Conservation (phyloP, 2,329 filamentous ascomycete genomes). For the Fusarium mundagurra region DNA sequence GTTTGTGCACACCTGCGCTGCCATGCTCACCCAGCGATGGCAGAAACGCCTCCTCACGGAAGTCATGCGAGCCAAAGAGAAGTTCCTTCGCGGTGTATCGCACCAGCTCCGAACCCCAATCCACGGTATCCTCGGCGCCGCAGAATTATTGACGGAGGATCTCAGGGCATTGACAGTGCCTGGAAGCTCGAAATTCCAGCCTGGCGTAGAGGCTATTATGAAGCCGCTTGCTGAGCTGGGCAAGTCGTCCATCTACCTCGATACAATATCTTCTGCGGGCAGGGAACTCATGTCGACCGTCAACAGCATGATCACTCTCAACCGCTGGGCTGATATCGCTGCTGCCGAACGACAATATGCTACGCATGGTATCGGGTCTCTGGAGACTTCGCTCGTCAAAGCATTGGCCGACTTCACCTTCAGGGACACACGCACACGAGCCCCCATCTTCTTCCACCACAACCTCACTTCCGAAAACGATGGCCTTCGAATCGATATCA, state of each 20-base stretch:
- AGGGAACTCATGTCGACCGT: constrained; percentile 56
- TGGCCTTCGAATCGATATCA: constrained; percentile 49
- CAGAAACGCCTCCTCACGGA: constrained; percentile 52
- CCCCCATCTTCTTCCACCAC: constrained; percentile 32
- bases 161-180: constrained; percentile 39
- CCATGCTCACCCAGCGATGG: constrained; percentile 50
- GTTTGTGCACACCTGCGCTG: constrained; percentile 55
- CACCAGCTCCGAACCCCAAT: constrained; percentile 60
- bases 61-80: constrained; percentile 55
- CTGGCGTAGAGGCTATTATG: neutral
- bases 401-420: neutral
- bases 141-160: constrained; percentile 54
- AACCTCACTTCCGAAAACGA: constrained; percentile 32
- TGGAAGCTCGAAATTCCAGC: neutral
- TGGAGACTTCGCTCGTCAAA: constrained; percentile 26
- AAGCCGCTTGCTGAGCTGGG: neutral
- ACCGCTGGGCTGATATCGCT: constrained; percentile 51
- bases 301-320: constrained; percentile 55
- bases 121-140: constrained; percentile 54
- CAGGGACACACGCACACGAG: constrained; percentile 10
- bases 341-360: constrained; percentile 45
- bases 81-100: constrained; percentile 56
- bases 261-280: constrained; percentile 52
- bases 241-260: constrained; percentile 34
- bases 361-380: constrained; percentile 12